Evolutionary conservation across 2,329 filamentous ascomycete genomes (phyloP), one percentile per base, ranked within the genome.

Genomic region (Microthyrium microscopicum): DNA sequence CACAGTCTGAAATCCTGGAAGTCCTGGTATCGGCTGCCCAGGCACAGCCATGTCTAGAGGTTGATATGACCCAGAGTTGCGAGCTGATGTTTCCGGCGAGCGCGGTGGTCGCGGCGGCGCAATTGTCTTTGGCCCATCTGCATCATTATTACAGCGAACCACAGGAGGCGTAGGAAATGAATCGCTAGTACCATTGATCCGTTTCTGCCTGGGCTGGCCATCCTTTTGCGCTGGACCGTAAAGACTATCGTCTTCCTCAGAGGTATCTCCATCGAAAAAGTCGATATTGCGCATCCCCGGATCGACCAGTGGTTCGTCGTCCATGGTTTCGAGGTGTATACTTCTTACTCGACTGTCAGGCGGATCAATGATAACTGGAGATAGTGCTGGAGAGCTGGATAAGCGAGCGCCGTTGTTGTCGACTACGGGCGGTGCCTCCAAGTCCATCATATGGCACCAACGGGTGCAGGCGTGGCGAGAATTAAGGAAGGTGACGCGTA

Each of bases 211-310:
- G n/a, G n/a, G n/a, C 8, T 2, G 17, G 26, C 18, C 17, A 35
- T 28, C 22, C 13, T 13, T 16, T 32, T 5, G 17, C 7, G 16
- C 9, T n/a, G 5, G n/a, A n/a, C n/a, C n/a, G 5, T 12, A 18
- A 15, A 21, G 9, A 4, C 12, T 6, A 16, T 13, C 16, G 5
- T 42, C 39, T 8, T 42, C 33, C 9, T 38, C 37, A 5, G 40
- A 39, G 13, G 30, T 44, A 24, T 45, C n/a, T n/a, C n/a, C 45
- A 16, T 55, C 53, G 42, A 57, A 50, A 42, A 53, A 54, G 39
- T 55, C 50, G 7, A 43, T 42, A 3, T 45, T 51, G 8, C 49
- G 42, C 16, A 42, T 36, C 7, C 43, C 44, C 20, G 43, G 41
- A 33, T 53, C 50, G n/a, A n/a, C n/a, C n/a, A n/a, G n/a, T 11